Evolutionary conservation across 305 asterid genomes (phyloP).

Genomic region (Andrographis paniculata): DNA sequence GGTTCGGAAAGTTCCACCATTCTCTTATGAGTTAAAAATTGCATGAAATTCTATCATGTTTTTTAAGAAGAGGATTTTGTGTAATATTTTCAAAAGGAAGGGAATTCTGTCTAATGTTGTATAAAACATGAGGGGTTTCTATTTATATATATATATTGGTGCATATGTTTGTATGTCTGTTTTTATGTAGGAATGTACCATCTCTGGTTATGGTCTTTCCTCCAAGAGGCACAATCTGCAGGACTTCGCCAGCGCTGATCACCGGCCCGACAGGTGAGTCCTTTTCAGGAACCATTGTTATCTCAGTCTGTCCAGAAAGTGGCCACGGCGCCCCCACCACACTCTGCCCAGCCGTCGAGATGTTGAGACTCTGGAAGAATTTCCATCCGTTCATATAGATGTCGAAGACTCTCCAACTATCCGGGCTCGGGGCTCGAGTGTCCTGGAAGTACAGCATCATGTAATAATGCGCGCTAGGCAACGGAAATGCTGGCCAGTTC

Average conservation of each 20-base stretch:
- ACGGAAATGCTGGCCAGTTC: constrained; percentile 68
- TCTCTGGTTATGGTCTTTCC: constrained; percentile 60
- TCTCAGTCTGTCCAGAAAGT: constrained; percentile 42
- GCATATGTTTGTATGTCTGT: too few relatives aligned
- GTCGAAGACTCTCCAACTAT: constrained; percentile 71
- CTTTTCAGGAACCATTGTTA: constrained; percentile 36
- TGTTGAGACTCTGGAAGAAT: constrained; percentile 58
- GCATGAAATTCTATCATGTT: too few relatives aligned
- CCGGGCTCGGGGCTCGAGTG: constrained; percentile 48
- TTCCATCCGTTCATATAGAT: constrained; percentile 41
- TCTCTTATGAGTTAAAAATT: too few relatives aligned
- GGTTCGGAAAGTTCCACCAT: too few relatives aligned
- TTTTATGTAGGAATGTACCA: constrained; percentile 54
- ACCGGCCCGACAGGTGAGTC: constrained; percentile 67
- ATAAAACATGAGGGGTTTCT: too few relatives aligned
- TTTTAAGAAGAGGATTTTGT: too few relatives aligned
- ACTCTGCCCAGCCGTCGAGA: constrained; percentile 46
- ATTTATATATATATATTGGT: too few relatives aligned
- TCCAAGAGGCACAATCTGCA: constrained; percentile 48
- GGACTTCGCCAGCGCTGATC: constrained; percentile 74
- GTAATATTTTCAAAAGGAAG: too few relatives aligned
- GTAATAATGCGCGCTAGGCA: constrained; percentile 47
- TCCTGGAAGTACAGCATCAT: constrained; percentile 75
- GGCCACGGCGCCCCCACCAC: constrained; percentile 62
- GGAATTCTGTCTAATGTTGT: too few relatives aligned